A percentile compares a stretch with the other conserved stretches of the same genome.
Conservation (phyloP, 345 rosid genomes). For the Jatropha curcas region DNA sequence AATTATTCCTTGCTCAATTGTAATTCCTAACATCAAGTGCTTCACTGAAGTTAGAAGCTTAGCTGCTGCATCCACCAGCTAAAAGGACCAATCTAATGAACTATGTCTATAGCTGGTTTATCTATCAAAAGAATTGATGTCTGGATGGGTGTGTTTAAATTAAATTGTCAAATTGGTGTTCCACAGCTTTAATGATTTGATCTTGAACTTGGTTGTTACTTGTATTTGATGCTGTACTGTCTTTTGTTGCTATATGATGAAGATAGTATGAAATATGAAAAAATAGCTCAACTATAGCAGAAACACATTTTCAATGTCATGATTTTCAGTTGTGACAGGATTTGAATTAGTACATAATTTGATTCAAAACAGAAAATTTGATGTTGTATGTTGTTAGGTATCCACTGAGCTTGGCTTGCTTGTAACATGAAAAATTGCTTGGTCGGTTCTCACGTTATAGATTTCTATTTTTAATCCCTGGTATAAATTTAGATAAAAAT, state of each 20-base stretch:
- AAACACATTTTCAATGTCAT: neutral
- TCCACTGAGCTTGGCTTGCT: neutral
- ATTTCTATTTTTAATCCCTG: neutral
- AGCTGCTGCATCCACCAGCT: neutral
- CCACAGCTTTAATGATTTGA: neutral
- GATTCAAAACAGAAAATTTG: neutral
- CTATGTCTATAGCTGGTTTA: no score
- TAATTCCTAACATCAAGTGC: no score
- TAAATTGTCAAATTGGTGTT: neutral
- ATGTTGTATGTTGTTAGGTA: neutral
- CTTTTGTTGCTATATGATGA: neutral
- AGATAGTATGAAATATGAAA: neutral
- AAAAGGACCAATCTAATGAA: neutral
- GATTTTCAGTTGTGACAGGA: neutral
- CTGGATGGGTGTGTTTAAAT: neutral
- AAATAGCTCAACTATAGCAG: no score
- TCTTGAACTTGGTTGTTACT: neutral
- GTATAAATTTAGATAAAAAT: conserved; percentile 7
- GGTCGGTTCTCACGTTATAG: neutral
- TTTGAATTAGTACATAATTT: neutral
- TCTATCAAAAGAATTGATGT: no score
- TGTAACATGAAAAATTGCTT: neutral
- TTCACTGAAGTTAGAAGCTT: neutral
- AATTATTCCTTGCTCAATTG: no score
- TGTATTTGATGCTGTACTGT: neutral